Conservation (phyloP, 169 alveolate species). For the Plasmodium gaboni region DNA sequence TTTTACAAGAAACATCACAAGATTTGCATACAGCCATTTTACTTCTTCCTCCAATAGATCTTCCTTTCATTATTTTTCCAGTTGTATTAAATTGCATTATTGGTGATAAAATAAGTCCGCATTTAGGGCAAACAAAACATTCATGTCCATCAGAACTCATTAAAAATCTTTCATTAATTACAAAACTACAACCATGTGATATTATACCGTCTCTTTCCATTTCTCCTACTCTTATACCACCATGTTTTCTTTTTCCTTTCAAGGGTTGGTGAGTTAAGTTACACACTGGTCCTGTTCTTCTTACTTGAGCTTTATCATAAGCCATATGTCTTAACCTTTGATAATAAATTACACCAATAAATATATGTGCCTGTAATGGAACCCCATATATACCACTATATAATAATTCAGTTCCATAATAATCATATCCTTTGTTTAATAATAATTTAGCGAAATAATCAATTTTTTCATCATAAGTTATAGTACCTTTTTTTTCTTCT, state of each 20-base stretch:
- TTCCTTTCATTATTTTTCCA: constrained; percentile 77
- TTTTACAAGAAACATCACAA: constrained; percentile 90
- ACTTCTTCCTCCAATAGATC: constrained; percentile 75
- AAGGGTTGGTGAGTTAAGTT: constrained; percentile 99
- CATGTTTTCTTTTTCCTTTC: constrained; percentile 98
- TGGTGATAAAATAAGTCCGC: constrained; percentile 97
- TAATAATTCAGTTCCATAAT: constrained; percentile 98
- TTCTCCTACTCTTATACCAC: constrained; percentile 99
- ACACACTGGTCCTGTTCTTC: constrained; percentile 99
- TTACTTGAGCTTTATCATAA: constrained; percentile 95
- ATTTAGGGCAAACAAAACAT: constrained; percentile 97
- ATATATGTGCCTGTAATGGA: constrained; percentile 97
- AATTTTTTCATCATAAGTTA: constrained; percentile 68
- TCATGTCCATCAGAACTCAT: constrained; percentile 98
- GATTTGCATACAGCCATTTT: constrained; percentile 89
- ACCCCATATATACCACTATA: constrained; percentile 98
- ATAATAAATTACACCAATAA: constrained; percentile 98
- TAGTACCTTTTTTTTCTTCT: background rate
- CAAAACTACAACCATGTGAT: constrained; percentile 98
- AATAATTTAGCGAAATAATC: constrained; percentile 74
- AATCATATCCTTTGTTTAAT: constrained; percentile 91
- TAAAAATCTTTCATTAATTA: constrained; percentile 97
- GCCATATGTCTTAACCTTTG: constrained; percentile 99
- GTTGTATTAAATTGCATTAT: constrained; percentile 83
- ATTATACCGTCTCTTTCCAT: constrained; percentile 99